A percentile compares a stretch with the other conserved stretches of the same genome.
phyloP scores from a whole-genome alignment of 352 stramenopile genomes.

The Phytophthora pistaciae region DNA sequence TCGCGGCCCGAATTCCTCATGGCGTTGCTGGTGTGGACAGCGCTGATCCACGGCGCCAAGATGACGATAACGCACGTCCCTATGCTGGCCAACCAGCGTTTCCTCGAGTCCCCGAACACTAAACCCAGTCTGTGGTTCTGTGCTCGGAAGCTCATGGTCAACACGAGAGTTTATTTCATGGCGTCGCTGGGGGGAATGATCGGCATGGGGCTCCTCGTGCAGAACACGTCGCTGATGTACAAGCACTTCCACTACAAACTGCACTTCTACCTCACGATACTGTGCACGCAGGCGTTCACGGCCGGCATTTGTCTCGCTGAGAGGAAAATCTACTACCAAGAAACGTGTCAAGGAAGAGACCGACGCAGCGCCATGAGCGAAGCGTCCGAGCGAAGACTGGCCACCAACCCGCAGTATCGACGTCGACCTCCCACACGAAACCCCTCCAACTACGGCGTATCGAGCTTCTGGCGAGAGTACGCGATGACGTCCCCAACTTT shows the following conservation, averaged over 20 bases:
- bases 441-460: slow-evolving; percentile 6
- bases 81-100: slow-evolving; percentile 20
- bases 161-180: slow-evolving; percentile 9
- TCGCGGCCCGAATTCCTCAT: slow-evolving; percentile 31
- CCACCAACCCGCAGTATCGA: neutral
- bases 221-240: slow-evolving; percentile 21
- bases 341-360: slow-evolving; percentile 18
- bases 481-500: neutral
- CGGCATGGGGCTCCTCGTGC: slow-evolving; percentile 20
- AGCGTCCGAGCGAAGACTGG: neutral
- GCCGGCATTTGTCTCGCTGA: slow-evolving; percentile 11
- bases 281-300: slow-evolving; percentile 22
- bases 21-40: slow-evolving; percentile 23
- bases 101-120: slow-evolving; percentile 12
- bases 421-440: neutral
- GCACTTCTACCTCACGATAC: slow-evolving; percentile 40
- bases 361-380: slow-evolving; percentile 3
- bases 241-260: slow-evolving; percentile 27
- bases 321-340: slow-evolving; percentile 25
- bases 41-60: slow-evolving; percentile 4
- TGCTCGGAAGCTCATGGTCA: slow-evolving; percentile 12
- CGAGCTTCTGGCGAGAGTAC: slow-evolving; percentile 17
- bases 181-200: slow-evolving; percentile 12
- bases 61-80: slow-evolving; percentile 28
- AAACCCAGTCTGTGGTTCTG: slow-evolving; percentile 24